Evolutionary conservation across 345 rosid genomes (phyloP).

Genomic region (Lenwebbia sp.): DNA sequence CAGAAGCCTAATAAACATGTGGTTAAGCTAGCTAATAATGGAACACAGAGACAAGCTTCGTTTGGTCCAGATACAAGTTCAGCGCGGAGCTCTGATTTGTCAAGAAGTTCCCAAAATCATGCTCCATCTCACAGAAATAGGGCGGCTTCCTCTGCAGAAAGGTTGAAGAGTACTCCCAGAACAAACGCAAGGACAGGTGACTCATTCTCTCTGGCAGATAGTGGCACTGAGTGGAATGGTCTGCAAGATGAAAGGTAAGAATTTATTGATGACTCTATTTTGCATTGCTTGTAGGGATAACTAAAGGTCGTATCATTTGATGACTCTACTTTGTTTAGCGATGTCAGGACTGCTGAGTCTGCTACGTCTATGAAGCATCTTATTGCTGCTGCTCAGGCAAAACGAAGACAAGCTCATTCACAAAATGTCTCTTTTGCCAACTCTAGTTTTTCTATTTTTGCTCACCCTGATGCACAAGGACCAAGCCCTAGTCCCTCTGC

Average conservation of each 20-base stretch:
- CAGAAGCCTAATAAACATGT: conserved; percentile 26
- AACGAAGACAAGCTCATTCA: conserved; percentile 67
- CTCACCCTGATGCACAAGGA: conserved; percentile 27
- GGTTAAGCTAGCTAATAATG: conserved; percentile 25
- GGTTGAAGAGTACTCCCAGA: conserved; percentile 36
- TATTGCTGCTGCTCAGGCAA: conserved; percentile 93
- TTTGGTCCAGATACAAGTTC: conserved; percentile 29
- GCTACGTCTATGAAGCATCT: conserved; percentile 66
- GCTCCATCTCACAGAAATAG: conserved; percentile 29
- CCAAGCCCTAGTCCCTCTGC: conserved; percentile 41
- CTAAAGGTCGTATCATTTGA: background rate
- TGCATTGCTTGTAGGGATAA: background rate
- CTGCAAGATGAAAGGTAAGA: conserved; percentile 31
- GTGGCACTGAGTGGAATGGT: conserved; percentile 23
- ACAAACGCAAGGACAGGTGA: conserved; percentile 23
- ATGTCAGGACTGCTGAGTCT: conserved; percentile 53
- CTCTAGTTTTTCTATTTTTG: conserved; percentile 19
- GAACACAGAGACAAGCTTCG: conserved; percentile 31
- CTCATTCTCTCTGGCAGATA: conserved; percentile 20
- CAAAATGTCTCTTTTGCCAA: conserved; percentile 37
- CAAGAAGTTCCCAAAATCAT: conserved; percentile 33
- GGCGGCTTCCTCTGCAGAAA: conserved; percentile 37
- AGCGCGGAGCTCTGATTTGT: conserved; percentile 19
- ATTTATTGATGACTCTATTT: background rate
- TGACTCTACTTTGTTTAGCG: background rate